Base-by-base conservation (phyloP, 352 stramenopile species). In the Phytophthora citricola region DNA sequence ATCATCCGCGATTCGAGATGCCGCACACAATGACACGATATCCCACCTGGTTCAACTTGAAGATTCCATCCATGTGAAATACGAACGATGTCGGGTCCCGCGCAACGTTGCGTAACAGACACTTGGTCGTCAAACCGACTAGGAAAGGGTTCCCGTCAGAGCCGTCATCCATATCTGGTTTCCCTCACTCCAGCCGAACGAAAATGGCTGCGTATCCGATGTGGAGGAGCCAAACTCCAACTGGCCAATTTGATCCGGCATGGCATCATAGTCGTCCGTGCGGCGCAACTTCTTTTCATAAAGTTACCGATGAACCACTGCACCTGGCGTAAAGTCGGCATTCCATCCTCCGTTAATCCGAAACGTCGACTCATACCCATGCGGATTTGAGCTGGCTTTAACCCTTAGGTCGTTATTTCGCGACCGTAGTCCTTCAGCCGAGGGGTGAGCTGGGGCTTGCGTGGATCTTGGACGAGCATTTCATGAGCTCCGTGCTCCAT, bases 361-460 rank as follows among this genome's bases (percentile, higher is more conserved):
- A 56, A 56, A 3, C 20, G 31, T 6, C 32, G 31, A 36, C 10
- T 5, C 17, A 56, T 56, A 1, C 22, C 12, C 1, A 5, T 26
- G 32, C 12, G 48, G 12, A 56, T 56, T 10, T 32, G 31, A 34
- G 15, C 17, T 10, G 48, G 17, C 32, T 45, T 56, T 10, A 56
- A 29, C 7, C 17, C 48, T 32, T 45, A 20, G 0, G 48, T 22
- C 3, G 48, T 32, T 32, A 56, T 41, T 45, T 56, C 48, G 4
- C 32, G 48, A 1, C 32, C 48, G 20, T 56, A 56, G 34, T 38
- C 49, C 12, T 57, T 46, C 0, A 57, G 22, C 5, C 34, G 49
- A 9, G 34, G 22, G 4, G 34, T 57, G 8, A 57, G 1, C 22
- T 57, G 4, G 3, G 32, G 26, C 7, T 44, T 44, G 7, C 3